Conservation (phyloP, 768 basidiomycete genomes). For the Auriscalpium orientale region DNA sequence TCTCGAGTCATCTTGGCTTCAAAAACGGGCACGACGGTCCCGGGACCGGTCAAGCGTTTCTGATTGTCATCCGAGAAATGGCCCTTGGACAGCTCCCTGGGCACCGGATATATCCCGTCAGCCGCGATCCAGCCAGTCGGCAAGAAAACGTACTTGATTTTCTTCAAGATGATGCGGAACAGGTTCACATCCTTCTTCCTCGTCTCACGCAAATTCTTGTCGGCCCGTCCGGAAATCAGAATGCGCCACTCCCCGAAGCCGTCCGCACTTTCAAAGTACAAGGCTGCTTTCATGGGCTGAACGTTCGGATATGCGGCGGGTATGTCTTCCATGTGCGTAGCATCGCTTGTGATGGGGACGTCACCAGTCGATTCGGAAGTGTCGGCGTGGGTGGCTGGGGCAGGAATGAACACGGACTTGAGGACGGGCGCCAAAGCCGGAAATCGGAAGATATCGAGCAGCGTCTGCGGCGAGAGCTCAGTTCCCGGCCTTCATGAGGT, state of each 20-base stretch:
- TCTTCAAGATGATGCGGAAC: slow-evolving; percentile 54
- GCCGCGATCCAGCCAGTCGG: no score
- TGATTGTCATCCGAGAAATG: slow-evolving; percentile 66
- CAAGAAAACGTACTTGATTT: slow-evolving; percentile 45
- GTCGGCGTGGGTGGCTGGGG: background rate
- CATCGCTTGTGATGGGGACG: background rate
- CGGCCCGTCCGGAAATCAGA: slow-evolving; percentile 44
- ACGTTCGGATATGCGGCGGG: slow-evolving; percentile 36
- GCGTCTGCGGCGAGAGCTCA: background rate
- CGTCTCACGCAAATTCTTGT: slow-evolving; percentile 40
- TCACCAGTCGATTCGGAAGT: background rate
- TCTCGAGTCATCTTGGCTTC: slow-evolving; percentile 56
- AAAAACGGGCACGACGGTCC: slow-evolving; percentile 39
- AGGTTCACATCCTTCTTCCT: slow-evolving; percentile 36
- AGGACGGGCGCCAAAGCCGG: background rate
- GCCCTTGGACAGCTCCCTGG: slow-evolving; percentile 61
- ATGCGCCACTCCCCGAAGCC: slow-evolving; percentile 63
- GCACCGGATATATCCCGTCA: background rate
- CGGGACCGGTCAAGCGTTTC: slow-evolving; percentile 41
- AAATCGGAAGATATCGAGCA: slow-evolving; percentile 2
- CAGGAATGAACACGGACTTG: slow-evolving; percentile 3
- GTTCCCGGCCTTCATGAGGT: background rate
- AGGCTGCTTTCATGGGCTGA: slow-evolving; percentile 52
- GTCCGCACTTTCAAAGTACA: slow-evolving; percentile 50
- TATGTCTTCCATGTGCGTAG: slow-evolving; percentile 5